Percentiles rank a stretch among this genome's conserved stretches.
phyloP scores from a whole-genome alignment of 768 basidiomycete species.

The Mrakia frigida region DNA sequence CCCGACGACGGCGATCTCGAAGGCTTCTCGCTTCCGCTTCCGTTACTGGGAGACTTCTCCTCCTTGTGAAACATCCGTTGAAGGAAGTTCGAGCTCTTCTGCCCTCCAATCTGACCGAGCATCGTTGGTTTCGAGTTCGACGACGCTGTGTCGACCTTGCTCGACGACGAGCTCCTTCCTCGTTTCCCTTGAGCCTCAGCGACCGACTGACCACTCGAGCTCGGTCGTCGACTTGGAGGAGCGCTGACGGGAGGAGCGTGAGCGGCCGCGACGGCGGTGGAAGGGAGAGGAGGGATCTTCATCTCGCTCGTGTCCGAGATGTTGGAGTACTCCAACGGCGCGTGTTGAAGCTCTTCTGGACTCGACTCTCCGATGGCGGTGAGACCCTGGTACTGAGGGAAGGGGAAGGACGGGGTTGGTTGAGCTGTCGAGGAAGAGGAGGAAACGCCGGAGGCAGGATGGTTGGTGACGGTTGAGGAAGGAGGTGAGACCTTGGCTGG shows the following conservation, averaged over 20 bases:
- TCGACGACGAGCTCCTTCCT: conserved; percentile 32
- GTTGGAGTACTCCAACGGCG: neutral
- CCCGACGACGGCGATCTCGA: conserved; percentile 33
- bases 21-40: conserved; percentile 31
- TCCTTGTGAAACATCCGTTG: conserved; percentile 40
- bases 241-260: neutral
- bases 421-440: conserved; percentile 28
- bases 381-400: conserved; percentile 31
- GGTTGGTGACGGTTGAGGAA: conserved; percentile 17
- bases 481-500: conserved; percentile 31
- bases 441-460: neutral
- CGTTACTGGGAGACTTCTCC: conserved; percentile 31
- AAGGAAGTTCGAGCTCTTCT: conserved; percentile 36
- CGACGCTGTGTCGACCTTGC: neutral
- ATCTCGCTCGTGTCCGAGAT: neutral
- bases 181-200: neutral
- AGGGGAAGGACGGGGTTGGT: conserved; percentile 32
- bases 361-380: conserved; percentile 18
- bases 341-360: neutral
- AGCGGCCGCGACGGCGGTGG: neutral
- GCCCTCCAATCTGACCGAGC: conserved; percentile 38
- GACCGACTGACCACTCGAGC: neutral
- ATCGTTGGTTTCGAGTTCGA: conserved; percentile 37
- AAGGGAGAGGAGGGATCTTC: neutral
- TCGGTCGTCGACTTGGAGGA: conserved; percentile 7